Evolutionary conservation across 495 filamentous ascomycete genomes (phyloP), one percentile per base, ranked within the genome.

Genomic region (Hypoxylon trugodes): DNA sequence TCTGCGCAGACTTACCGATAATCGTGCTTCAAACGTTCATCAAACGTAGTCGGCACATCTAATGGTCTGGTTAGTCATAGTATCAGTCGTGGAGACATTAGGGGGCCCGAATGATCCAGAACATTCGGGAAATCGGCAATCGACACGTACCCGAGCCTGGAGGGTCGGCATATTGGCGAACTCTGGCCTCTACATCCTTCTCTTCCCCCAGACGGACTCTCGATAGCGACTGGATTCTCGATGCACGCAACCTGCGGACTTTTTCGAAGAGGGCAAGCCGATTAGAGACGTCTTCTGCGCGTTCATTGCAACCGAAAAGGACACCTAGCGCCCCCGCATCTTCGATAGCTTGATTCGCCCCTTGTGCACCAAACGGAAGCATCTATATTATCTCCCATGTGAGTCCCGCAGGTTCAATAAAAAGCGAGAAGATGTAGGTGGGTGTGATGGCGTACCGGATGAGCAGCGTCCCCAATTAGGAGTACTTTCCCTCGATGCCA

Each of bases 381-480:
- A 61, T 61, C 59, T 61, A 18, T n/a, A 24, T 18, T 4, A 35
- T 55, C 8, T 35, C 40, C 1, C 6, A 22, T 9, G 43, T 49
- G 26, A 59, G 42, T 30, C 9, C 24, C 3, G 9, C 22, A 24
- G 12, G 13, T 37, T 37, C 3, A 18, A 25, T 21, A 22, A 7
- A 8, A 12, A 42, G n/a, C 2, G n/a, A 25, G 32, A 19, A 6
- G 3, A 22, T 30, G 13, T 40, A 2, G 3, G 6, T 13, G 33
- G 21, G 13, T 24, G 6, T 35, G 3, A 13, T 19, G 10, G 25
- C 59, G 4, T 22, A 61, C 59, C 4, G 78, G 72, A 69, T 81
- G 80, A 16, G 75, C 79, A 10, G 79, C 79, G 47, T 82, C 77
- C 4, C 80, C 79, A 21, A 78, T 73, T 2, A 81, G 58, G 1